Evolutionary conservation across 768 basidiomycete species (phyloP), one percentile per base, ranked within the genome.

Genomic region (Ramaria sp.): DNA sequence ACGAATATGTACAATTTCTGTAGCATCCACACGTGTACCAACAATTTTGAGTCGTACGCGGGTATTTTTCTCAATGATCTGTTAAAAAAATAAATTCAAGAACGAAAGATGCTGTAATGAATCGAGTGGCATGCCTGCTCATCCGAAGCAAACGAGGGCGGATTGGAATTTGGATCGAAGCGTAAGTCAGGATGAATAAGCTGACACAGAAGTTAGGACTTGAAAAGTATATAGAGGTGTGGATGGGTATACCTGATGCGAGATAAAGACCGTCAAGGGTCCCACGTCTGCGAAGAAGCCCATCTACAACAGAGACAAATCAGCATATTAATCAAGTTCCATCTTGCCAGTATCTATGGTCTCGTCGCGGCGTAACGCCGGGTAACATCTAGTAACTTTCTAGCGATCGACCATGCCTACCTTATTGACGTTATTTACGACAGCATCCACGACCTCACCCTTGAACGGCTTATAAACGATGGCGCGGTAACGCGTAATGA

Each of bases 391-490:
- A 27, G n/a, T 5, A 27, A 22, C 19, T 0, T 20, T 46, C 6
- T 19, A 39, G 30, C 42, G 3, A 10, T 17, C 31, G 12, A 34
- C 42, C 10, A 41, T 6, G 56, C 83, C 64, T 63, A 92, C 95
- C 80, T 96, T 96, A 69, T 85, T 94, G 37, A 99, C 96, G 59
- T 90, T 93, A 64, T 86, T 87, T 17, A 99, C 95, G 3, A 93
- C 85, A 0, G 92, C 95, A 68, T 99, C 96, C 17, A 99, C 89
- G 4, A 97, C 95, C 68, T 99, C 95, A 10, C 93, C 94, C 70
- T 97, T 96, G 79, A 98, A 98, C n/a, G 96, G 96, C 71, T 97
- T 94, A 80, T 96, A 97, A 19, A 99, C 95, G 62, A 99, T 92
- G 6, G 96, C 96, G 27, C 88, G 84, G 71, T 98, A 99, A 54